Evolutionary conservation across 2,329 filamentous ascomycete species (phyloP).

Genomic region (Botryotinia convoluta): DNA sequence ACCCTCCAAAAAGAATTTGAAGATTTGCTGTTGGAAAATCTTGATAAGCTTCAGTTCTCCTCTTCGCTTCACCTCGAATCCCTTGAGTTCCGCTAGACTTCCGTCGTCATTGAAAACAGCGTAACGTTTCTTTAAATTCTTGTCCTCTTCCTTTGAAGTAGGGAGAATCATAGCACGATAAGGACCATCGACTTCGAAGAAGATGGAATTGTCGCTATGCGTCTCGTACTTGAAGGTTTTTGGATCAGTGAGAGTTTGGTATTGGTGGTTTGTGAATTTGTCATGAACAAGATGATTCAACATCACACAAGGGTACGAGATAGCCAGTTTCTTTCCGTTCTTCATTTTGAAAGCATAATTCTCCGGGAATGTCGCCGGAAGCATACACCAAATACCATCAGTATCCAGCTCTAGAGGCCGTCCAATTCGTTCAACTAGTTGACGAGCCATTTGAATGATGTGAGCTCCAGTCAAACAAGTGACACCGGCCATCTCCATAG

Average conservation of each 20-base stretch:
- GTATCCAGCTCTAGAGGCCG: constrained; percentile 93
- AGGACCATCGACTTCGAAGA: constrained; percentile 97
- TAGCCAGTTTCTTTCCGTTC: constrained; percentile 92
- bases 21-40: constrained; percentile 98
- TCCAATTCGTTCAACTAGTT: constrained; percentile 89
- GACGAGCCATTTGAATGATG: constrained; percentile 94
- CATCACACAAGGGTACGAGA: constrained; percentile 99
- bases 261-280: constrained; percentile 95
- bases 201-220: constrained; percentile 97
- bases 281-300: constrained; percentile 95
- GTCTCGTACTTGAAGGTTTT: constrained; percentile 88
- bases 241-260: constrained; percentile 81
- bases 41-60: constrained; percentile 99
- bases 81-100: constrained; percentile 90
- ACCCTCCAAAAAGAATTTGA: constrained; percentile 98
- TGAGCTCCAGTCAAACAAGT: constrained; percentile 94
- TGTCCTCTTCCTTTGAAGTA: constrained; percentile 97
- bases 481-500: constrained; percentile 98
- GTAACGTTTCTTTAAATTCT: constrained; percentile 98
- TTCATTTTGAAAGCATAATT: constrained; percentile 94
- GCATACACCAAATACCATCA: constrained; percentile 99
- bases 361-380: constrained; percentile 92
- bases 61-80: constrained; percentile 95
- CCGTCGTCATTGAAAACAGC: constrained; percentile 99
- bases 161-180: constrained; percentile 97